phyloP scores from a whole-genome alignment of 129 eudicot genomes.

The Chrysanthemum lavandulifolium region DNA sequence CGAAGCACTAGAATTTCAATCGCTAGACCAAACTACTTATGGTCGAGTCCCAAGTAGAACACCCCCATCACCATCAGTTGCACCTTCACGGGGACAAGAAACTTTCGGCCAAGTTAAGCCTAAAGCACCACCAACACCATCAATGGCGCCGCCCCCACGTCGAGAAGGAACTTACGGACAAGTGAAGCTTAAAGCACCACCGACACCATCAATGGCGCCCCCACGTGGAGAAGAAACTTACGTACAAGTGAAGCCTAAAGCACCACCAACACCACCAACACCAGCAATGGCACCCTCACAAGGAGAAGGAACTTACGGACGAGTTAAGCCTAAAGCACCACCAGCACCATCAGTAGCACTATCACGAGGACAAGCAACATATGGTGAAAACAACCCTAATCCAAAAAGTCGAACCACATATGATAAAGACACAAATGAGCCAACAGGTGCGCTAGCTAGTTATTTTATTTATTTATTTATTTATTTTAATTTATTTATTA shows the following conservation, averaged over 20 bases:
- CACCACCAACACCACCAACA: constrained; percentile 16
- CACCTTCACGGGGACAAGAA: neutral
- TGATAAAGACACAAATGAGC: neutral
- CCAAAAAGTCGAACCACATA: neutral
- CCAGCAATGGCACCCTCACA: neutral
- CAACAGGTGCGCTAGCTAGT: too few species aligned
- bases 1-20: neutral
- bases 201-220: neutral
- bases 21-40: neutral
- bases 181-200: too few species aligned
- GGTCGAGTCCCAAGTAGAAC: neutral
- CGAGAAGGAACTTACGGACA: too few species aligned
- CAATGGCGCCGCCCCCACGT: neutral
- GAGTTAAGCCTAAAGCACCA: neutral
- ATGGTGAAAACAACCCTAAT: constrained; percentile 2
- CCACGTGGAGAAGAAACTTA: neutral
- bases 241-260: constrained; percentile 11
- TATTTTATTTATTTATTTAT: too few species aligned
- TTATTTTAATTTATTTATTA: too few species aligned
- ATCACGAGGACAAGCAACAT: neutral
- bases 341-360: constrained; percentile 8
- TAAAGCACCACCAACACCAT: constrained; percentile 19
- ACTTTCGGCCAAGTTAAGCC: neutral
- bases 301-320: neutral
- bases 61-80: constrained; percentile 1